These are phyloP conservation scores for Trametopsis cervina DNA, from an alignment of 768 basidiomycete species.

Conservation along the genomic window DNA sequence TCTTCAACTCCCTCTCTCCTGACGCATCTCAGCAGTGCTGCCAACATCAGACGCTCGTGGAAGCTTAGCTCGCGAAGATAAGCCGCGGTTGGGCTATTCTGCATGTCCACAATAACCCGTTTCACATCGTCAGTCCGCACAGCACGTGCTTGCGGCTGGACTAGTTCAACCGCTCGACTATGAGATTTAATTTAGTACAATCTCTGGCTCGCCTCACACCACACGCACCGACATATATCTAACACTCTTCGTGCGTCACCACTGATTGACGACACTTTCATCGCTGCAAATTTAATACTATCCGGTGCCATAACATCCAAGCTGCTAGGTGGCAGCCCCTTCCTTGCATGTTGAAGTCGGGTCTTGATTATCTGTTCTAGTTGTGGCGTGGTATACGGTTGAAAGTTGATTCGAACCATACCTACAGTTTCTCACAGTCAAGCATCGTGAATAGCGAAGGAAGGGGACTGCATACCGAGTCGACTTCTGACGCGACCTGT, in stretches of 20 bases:
- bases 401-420: slow-evolving; percentile 88
- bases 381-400: slow-evolving; percentile 75
- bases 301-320: slow-evolving; percentile 54
- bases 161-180: slow-evolving; percentile 54
- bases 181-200: not conserved
- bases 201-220: not conserved
- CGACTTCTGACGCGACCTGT: slow-evolving; percentile 88
- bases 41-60: slow-evolving; percentile 85
- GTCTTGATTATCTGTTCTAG: slow-evolving; percentile 84
- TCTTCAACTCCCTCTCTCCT: slow-evolving; percentile 82
- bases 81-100: slow-evolving; percentile 83
- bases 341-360: slow-evolving; percentile 57
- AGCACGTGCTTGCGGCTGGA: slow-evolving; percentile 39
- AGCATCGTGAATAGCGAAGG: not conserved
- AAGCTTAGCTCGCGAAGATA: slow-evolving; percentile 78
- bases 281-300: slow-evolving; percentile 82
- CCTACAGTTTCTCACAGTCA: slow-evolving; percentile 42
- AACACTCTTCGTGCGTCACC: slow-evolving; percentile 92
- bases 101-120: slow-evolving; percentile 78
- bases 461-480: slow-evolving; percentile 49
- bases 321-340: slow-evolving; percentile 39
- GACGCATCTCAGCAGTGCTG: slow-evolving; percentile 74
- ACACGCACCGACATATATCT: slow-evolving; percentile 78
- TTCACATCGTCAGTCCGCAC: slow-evolving; percentile 69
- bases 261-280: slow-evolving; percentile 70